A percentile compares a stretch with the other conserved stretches of the same genome.
Evolutionary conservation across 495 filamentous ascomycete species (phyloP).

Genomic region (Beverwykella pulmonaria): DNA sequence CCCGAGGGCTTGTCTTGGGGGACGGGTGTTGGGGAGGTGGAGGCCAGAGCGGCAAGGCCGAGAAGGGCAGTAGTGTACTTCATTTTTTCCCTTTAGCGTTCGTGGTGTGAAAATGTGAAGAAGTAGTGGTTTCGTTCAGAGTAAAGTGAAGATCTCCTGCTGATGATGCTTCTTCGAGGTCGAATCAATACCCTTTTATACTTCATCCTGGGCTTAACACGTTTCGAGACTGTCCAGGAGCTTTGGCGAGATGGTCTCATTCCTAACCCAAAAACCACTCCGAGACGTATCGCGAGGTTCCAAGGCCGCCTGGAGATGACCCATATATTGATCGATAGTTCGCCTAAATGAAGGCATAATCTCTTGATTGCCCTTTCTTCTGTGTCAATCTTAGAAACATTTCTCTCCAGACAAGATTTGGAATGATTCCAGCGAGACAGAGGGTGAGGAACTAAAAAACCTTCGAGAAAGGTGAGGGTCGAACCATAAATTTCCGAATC

Average conservation of each 20-base stretch:
- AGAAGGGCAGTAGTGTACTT: constrained; percentile 26
- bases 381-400: not conserved
- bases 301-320: not conserved
- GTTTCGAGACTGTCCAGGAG: not conserved
- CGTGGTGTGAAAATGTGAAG: not conserved
- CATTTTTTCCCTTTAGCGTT: constrained; percentile 6
- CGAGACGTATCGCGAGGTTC: not conserved
- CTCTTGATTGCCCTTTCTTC: not conserved
- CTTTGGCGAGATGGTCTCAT: not conserved
- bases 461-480: not conserved
- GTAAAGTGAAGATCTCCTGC: constrained; percentile 12
- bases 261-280: not conserved
- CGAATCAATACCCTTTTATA: constrained; percentile 22
- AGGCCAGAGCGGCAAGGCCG: constrained; percentile 17
- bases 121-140: not conserved
- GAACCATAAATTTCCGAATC: constrained; percentile 10
- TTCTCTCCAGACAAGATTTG: constrained; percentile 7
- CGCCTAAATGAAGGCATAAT: constrained; percentile 14
- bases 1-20: constrained; percentile 24
- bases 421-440: not conserved
- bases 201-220: constrained; percentile 17
- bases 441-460: not conserved
- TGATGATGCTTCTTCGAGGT: constrained; percentile 14
- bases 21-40: constrained; percentile 7
- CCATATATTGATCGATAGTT: constrained; percentile 21